phyloP scores from a whole-genome alignment of 306 rosid genomes.

The Cicer pinnatifidum region DNA sequence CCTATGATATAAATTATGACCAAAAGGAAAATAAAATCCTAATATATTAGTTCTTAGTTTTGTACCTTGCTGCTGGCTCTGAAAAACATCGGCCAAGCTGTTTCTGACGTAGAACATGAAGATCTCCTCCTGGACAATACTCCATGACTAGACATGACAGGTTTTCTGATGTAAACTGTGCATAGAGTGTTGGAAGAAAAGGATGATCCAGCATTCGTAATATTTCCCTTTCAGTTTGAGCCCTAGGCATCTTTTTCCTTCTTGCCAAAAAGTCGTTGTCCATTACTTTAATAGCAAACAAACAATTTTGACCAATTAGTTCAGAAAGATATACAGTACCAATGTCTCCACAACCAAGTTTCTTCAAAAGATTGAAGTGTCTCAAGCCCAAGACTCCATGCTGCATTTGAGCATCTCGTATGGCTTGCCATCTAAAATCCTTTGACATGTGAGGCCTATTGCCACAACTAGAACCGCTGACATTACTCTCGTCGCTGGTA shows the following conservation, averaged over 20 bases:
- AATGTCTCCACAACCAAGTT: slow-evolving; percentile 99
- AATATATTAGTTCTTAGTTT: slow-evolving; percentile 30
- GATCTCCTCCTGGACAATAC: slow-evolving; percentile 99
- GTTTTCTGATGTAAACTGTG: slow-evolving; percentile 92
- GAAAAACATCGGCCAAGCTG: slow-evolving; percentile 82
- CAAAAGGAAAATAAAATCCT: slow-evolving; percentile 34
- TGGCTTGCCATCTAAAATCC: slow-evolving; percentile 94
- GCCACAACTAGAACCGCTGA: slow-evolving; percentile 85
- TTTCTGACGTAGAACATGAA: slow-evolving; percentile 95
- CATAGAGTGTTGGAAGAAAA: slow-evolving; percentile 90
- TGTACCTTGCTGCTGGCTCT: slow-evolving; percentile 93
- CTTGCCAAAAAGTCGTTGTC: slow-evolving; percentile 93
- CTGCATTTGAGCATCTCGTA: slow-evolving; percentile 68
- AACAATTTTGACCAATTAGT: slow-evolving; percentile 74
- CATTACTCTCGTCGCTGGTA: slow-evolving; percentile 90
- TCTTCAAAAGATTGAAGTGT: slow-evolving; percentile 92
- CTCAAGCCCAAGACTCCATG: slow-evolving; percentile 75
- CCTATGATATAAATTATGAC: neutral
- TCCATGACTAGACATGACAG: slow-evolving; percentile 94
- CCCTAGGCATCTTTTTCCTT: slow-evolving; percentile 98
- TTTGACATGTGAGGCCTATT: slow-evolving; percentile 99
- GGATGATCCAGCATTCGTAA: slow-evolving; percentile 98
- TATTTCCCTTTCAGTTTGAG: slow-evolving; percentile 96
- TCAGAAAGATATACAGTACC: slow-evolving; percentile 98
- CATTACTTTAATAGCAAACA: slow-evolving; percentile 97